phyloP scores from a whole-genome alignment of 1,284 basidiomycete species.

The Vanrija humicola region DNA sequence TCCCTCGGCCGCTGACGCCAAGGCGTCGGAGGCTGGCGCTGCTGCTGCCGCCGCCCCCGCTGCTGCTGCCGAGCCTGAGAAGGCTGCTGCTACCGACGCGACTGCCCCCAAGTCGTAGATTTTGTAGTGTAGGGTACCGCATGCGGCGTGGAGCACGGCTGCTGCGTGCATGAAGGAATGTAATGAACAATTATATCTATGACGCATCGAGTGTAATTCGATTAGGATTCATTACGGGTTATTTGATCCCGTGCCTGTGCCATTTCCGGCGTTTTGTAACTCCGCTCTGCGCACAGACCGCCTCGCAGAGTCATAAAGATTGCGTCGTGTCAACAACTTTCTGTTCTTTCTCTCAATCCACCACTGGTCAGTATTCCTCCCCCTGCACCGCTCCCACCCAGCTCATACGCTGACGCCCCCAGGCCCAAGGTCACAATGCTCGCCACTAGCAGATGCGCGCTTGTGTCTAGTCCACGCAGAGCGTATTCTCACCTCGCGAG shows the following conservation, averaged over 20 bases:
- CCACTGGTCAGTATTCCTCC: not conserved
- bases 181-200: too few species aligned
- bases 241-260: too few species aligned
- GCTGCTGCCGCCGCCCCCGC: conserved; percentile 13
- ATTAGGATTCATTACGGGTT: too few species aligned
- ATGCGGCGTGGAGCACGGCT: not conserved
- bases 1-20: not conserved
- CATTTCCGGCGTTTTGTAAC: too few species aligned
- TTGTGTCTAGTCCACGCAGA: too few species aligned
- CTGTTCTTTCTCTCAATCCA: not conserved
- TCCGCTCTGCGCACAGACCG: too few species aligned
- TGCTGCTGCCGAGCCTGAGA: conserved; percentile 11
- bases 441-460: conserved; percentile 28
- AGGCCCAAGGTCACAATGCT: conserved; percentile 52
- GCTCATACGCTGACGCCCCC: not conserved
- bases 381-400: not conserved
- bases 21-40: conserved; percentile 3
- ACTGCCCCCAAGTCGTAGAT: not conserved
- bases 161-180: not conserved
- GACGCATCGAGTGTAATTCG: too few species aligned
- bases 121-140: not conserved
- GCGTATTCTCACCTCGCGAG: conserved; percentile 32
- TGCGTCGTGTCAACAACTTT: not conserved
- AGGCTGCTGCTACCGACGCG: conserved; percentile 3
- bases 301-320: not conserved